phyloP scores from a whole-genome alignment of 768 basidiomycete genomes.

The Psilocybe subaeruginosa region DNA sequence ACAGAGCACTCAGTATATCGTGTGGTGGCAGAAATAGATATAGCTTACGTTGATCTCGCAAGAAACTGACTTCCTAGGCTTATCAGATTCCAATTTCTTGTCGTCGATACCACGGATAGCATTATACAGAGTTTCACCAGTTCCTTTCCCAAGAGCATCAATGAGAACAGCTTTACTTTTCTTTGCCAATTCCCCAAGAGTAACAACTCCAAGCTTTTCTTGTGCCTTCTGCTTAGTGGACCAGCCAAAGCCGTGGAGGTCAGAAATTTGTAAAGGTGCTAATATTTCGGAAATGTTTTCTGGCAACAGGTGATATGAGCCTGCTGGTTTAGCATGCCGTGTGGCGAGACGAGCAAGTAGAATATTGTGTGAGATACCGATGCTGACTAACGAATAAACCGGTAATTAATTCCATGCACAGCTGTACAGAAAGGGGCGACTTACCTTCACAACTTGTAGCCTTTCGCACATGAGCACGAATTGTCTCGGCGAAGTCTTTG shows the following conservation, averaged over 20 bases:
- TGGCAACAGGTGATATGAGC: conserved; percentile 72
- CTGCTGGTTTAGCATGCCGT: conserved; percentile 88
- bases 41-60: conserved; percentile 90
- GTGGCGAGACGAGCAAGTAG: conserved; percentile 93
- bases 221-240: conserved; percentile 76
- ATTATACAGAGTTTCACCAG: conserved; percentile 85
- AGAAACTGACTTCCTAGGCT: conserved; percentile 87
- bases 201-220: conserved; percentile 76
- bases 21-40: background rate
- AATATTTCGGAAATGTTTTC: conserved; percentile 58
- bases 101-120: conserved; percentile 86
- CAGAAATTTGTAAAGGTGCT: conserved; percentile 71
- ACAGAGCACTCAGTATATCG: background rate
- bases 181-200: conserved; percentile 66
- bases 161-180: conserved; percentile 69
- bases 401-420: background rate
- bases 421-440: conserved; percentile 11
- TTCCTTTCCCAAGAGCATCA: conserved; percentile 75
- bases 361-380: conserved; percentile 92
- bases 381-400: conserved; percentile 61
- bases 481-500: conserved; percentile 77
- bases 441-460: conserved; percentile 88
- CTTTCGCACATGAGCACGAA: conserved; percentile 74
- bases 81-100: conserved; percentile 77
- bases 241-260: conserved; percentile 87